These are phyloP conservation scores for Neolentinus lepideus DNA, from an alignment of 1,284 basidiomycete genomes.

Conservation along the genomic window DNA sequence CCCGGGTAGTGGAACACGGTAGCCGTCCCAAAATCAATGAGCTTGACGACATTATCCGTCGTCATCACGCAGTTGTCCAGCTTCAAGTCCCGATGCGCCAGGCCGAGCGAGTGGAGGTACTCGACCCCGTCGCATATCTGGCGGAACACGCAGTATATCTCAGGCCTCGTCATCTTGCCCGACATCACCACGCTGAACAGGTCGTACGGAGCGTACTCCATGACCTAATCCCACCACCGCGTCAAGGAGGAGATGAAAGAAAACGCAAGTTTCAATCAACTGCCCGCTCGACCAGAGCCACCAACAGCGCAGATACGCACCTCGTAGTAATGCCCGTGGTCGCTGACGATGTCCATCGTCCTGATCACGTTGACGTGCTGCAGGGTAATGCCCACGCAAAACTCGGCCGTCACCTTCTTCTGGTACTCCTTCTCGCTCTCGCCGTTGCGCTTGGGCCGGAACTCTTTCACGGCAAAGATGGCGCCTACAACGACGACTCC, in stretches of 20 bases:
- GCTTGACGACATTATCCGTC: conserved; percentile 87
- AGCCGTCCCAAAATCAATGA: conserved; percentile 99
- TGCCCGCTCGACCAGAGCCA: not conserved
- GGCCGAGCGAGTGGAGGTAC: conserved; percentile 95
- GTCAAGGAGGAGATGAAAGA: not conserved
- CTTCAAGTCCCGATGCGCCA: conserved; percentile 98
- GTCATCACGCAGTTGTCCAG: conserved; percentile 99
- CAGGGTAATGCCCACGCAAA: conserved; percentile 93
- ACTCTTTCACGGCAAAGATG: conserved; percentile 97
- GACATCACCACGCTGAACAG: conserved; percentile 99
- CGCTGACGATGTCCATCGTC: conserved; percentile 97
- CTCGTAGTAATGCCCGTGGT: conserved; percentile 98
- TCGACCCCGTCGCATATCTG: conserved; percentile 98
- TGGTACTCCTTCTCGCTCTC: conserved; percentile 97
- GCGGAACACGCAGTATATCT: conserved; percentile 98
- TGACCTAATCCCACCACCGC: conserved; percentile 61
- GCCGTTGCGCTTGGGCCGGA: conserved; percentile 80
- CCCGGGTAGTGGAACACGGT: conserved; percentile 99
- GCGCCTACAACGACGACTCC: conserved; percentile 29
- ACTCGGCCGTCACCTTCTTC: conserved; percentile 98
- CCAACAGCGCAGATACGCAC: conserved; percentile 35
- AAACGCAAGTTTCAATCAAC: not conserved
- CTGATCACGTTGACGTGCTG: conserved; percentile 97
- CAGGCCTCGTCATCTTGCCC: conserved; percentile 95
- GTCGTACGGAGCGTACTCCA: conserved; percentile 99